Percentiles rank a stretch among this genome's conserved stretches.
phyloP scores from a whole-genome alignment of 768 basidiomycete species.

The Pulveroboletus sp. region DNA sequence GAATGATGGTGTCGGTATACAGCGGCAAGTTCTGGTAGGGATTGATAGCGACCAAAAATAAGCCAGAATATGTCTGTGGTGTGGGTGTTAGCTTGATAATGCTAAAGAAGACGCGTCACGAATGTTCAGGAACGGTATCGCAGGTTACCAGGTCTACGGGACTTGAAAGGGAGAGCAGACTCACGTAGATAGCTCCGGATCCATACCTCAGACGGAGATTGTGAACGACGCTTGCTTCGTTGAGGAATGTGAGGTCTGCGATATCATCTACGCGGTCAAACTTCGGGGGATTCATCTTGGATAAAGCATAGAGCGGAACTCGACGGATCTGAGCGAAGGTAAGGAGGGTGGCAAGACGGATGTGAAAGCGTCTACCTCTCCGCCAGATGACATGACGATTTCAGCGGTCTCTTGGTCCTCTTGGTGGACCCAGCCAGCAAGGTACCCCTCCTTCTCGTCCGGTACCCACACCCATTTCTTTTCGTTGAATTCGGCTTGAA shows the following conservation, averaged over 20 bases:
- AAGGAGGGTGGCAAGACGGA: not conserved
- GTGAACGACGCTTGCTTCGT: conserved; percentile 99
- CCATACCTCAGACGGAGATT: conserved; percentile 91
- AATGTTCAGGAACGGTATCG: conserved; percentile 3
- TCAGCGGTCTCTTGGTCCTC: conserved; percentile 83
- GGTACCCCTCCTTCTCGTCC: conserved; percentile 88
- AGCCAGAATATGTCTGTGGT: conserved; percentile 83
- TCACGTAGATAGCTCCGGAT: conserved; percentile 87
- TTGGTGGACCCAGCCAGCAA: conserved; percentile 89
- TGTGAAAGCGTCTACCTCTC: conserved; percentile 55
- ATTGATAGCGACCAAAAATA: conserved; percentile 98
- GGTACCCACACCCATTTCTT: conserved; percentile 99
- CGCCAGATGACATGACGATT: conserved; percentile 80
- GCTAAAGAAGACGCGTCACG: conserved; percentile 2
- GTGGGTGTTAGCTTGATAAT: conserved; percentile 11
- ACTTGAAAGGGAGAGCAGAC: conserved; percentile 29
- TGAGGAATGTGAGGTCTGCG: conserved; percentile 95
- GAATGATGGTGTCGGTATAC: conserved; percentile 84
- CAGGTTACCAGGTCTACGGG: not conserved
- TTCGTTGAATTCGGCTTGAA: conserved; percentile 95
- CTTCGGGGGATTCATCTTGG: conserved; percentile 98
- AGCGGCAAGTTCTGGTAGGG: conserved; percentile 92
- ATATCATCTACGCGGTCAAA: conserved; percentile 98
- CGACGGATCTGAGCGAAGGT: conserved; percentile 47
- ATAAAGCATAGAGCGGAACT: conserved; percentile 77